These are phyloP conservation scores for Linnemannia schmuckeri DNA, from an alignment of 192 early-diverging fungal species.

Conservation along the genomic window DNA sequence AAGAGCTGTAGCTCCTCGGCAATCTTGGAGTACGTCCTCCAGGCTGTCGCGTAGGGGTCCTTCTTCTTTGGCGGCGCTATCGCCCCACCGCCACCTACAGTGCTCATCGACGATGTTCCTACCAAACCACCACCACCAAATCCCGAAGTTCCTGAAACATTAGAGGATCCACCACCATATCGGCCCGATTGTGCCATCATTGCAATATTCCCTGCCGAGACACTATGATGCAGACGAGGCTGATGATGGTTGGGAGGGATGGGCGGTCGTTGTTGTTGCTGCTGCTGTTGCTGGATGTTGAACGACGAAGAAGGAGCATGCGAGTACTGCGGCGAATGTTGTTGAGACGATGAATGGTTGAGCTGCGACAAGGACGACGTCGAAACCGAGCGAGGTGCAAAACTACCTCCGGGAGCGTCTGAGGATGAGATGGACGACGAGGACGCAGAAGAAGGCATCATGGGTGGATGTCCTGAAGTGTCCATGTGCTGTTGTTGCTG, in stretches of 20 bases:
- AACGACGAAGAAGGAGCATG: slow-evolving; percentile 8
- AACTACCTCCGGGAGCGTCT: not conserved
- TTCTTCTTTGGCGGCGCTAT: slow-evolving; percentile 38
- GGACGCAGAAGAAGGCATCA: slow-evolving; percentile 5
- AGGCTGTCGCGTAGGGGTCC: slow-evolving; percentile 52
- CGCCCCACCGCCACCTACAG: not conserved
- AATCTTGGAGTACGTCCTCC: slow-evolving; percentile 55
- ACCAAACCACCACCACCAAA: not conserved
- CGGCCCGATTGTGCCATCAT: slow-evolving; percentile 19
- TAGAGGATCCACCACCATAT: not conserved
- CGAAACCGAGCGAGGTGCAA: slow-evolving; percentile 6
- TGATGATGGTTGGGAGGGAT: slow-evolving; percentile 43
- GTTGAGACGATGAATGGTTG: not conserved
- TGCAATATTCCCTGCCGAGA: slow-evolving; percentile 42
- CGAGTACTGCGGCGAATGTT: slow-evolving; percentile 14
- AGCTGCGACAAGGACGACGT: slow-evolving; percentile 9
- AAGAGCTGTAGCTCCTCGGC: slow-evolving; percentile 41
- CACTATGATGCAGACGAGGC: slow-evolving; percentile 47
- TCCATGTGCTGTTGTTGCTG: slow-evolving; percentile 31
- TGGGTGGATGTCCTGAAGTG: slow-evolving; percentile 6
- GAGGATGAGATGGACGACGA: not conserved
- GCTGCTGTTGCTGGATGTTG: slow-evolving; percentile 12
- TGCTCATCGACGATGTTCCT: not conserved
- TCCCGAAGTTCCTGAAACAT: not conserved
- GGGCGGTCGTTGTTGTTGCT: slow-evolving; percentile 44